phyloP scores from a whole-genome alignment of 768 basidiomycete genomes.

The Saitozyma sp. region DNA sequence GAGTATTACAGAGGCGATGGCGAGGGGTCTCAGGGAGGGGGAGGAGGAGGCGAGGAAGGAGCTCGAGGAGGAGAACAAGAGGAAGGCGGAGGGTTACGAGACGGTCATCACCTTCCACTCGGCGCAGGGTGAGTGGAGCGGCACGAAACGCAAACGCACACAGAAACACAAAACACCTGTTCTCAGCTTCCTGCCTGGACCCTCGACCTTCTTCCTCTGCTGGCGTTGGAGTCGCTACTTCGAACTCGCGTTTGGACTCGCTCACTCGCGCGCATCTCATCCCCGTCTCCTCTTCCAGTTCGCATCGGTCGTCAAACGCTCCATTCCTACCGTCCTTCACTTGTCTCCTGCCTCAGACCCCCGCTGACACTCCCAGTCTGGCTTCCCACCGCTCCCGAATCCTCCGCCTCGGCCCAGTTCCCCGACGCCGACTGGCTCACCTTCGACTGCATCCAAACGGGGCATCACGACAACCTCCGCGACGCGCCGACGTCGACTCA shows the following conservation, averaged over 20 bases:
- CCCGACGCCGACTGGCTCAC: slow-evolving; percentile 20
- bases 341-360: too few species aligned
- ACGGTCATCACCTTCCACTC: slow-evolving; percentile 14
- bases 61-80: background rate
- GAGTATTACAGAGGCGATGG: slow-evolving; percentile 13
- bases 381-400: slow-evolving; percentile 9
- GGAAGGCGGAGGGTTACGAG: background rate
- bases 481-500: too few species aligned
- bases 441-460: slow-evolving; percentile 17
- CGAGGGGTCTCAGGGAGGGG: slow-evolving; percentile 13
- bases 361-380: slow-evolving; percentile 4
- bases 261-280: too few species aligned
- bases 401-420: slow-evolving; percentile 13
- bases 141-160: too few species aligned
- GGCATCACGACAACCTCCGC: slow-evolving; percentile 9
- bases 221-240: too few species aligned
- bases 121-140: background rate
- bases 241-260: too few species aligned
- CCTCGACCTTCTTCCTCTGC: too few species aligned
- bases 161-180: too few species aligned
- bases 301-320: too few species aligned
- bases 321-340: too few species aligned
- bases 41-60: slow-evolving; percentile 1
- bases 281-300: too few species aligned
- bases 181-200: too few species aligned